phyloP scores from a whole-genome alignment of 202 grass and related monocot genomes.

The Tripidium arundinaceum region DNA sequence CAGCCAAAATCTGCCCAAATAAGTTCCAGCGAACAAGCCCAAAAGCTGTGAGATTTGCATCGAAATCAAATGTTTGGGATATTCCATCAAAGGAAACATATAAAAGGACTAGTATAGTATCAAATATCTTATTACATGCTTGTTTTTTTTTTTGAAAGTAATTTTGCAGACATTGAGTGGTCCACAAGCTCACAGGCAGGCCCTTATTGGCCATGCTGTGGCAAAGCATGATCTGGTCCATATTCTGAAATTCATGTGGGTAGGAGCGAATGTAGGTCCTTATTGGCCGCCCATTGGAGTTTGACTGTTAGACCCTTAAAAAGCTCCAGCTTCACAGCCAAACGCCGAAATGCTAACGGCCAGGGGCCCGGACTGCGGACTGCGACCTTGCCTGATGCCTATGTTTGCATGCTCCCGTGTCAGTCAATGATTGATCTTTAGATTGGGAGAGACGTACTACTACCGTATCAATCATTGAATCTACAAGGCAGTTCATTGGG shows the following conservation, averaged over 20 bases:
- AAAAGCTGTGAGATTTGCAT: slow-evolving; percentile 18
- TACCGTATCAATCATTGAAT: neutral
- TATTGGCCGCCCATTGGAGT: slow-evolving; percentile 23
- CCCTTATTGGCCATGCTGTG: slow-evolving; percentile 11
- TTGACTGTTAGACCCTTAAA: slow-evolving; percentile 34
- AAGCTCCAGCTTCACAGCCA: slow-evolving; percentile 20
- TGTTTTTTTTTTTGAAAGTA: slow-evolving; percentile 2
- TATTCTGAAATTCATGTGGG: slow-evolving; percentile 29
- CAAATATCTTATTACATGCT: neutral
- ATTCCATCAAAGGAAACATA: neutral
- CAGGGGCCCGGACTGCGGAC: slow-evolving; percentile 16
- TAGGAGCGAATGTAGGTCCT: slow-evolving; percentile 45
- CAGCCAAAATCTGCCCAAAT: too few species aligned
- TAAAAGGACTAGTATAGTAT: neutral
- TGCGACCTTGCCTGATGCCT: slow-evolving; percentile 23
- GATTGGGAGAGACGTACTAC: slow-evolving; percentile 21
- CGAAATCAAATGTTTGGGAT: neutral
- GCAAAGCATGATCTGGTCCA: slow-evolving; percentile 35
- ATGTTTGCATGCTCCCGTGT: slow-evolving; percentile 32
- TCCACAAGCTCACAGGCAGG: neutral
- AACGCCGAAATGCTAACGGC: slow-evolving; percentile 20
- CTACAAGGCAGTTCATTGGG: neutral
- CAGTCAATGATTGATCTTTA: slow-evolving; percentile 37
- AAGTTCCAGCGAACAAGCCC: too few species aligned
- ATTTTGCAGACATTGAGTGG: neutral